A percentile compares a stretch with the other conserved stretches of the same genome.
Conservation (phyloP, 2,329 filamentous ascomycete species). For the Hymenoscyphus repandus region DNA sequence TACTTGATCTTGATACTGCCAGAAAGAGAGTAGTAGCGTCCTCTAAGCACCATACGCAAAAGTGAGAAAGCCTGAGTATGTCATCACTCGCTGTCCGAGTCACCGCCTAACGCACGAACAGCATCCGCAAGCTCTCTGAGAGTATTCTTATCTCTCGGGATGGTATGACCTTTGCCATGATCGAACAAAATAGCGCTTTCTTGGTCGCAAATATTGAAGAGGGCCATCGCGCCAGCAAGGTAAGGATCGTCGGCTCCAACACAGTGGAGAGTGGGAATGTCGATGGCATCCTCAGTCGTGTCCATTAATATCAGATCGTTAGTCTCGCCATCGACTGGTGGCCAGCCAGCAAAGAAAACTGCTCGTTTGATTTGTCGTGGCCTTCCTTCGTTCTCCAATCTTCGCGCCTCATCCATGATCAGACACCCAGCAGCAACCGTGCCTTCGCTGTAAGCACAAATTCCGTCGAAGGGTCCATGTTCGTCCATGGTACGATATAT, state of each 20-base stretch:
- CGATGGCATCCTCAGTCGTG: constrained; percentile 43
- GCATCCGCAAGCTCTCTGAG: constrained; percentile 29
- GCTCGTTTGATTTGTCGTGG: constrained; percentile 35
- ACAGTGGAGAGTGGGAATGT: constrained; percentile 48
- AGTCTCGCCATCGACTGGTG: constrained; percentile 40
- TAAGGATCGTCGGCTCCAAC: constrained; percentile 55
- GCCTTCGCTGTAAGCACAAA: constrained; percentile 56
- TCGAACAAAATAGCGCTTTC: constrained; percentile 58
- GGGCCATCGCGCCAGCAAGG: constrained; percentile 52
- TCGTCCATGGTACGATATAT: constrained; percentile 41
- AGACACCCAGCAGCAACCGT: constrained; percentile 48
- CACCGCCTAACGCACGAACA: constrained; percentile 9
- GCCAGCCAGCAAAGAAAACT: constrained; percentile 48
- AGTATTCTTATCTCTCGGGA: constrained; percentile 44
- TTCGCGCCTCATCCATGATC: constrained; percentile 45
- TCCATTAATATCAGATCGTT: constrained; percentile 44
- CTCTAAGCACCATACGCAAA: no score
- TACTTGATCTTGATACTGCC: no score
- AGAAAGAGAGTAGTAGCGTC: no score
- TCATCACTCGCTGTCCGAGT: background rate
- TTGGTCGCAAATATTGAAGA: constrained; percentile 57
- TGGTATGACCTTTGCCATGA: constrained; percentile 58
- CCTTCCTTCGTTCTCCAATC: constrained; percentile 32
- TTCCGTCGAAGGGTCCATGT: constrained; percentile 42
- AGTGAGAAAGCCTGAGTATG: no score